phyloP scores from a whole-genome alignment of 441 rosid genomes.

The Manihot esculenta region DNA sequence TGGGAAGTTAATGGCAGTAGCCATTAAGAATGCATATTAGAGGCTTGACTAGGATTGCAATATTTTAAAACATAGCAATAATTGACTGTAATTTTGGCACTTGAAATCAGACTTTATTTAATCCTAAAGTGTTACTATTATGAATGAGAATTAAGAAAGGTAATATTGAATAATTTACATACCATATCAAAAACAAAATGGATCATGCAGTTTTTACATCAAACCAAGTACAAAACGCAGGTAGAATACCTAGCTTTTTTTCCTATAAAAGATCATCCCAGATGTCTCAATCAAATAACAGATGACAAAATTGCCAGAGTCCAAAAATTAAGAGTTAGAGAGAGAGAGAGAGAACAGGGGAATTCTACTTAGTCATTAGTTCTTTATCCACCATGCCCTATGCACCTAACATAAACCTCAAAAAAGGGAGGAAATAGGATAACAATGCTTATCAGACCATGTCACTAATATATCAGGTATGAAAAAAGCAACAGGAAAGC shows the following conservation, averaged over 20 bases:
- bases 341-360: neutral
- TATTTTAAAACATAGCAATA: neutral
- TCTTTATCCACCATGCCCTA: neutral
- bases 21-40: neutral
- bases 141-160: no score
- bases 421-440: no score
- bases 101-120: neutral
- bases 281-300: no score
- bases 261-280: no score
- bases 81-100: neutral
- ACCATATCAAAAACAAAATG: neutral
- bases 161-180: neutral
- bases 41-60: neutral
- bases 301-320: neutral
- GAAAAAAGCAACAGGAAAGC: constrained; percentile 1
- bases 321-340: neutral
- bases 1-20: neutral
- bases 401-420: neutral
- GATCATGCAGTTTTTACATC: neutral
- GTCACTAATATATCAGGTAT: neutral
- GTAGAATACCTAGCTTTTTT: no score
- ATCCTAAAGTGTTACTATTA: neutral
- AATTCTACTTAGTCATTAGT: neutral
- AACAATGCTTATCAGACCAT: neutral
- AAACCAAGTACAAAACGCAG: no score